These are phyloP conservation scores for Quercus bicolor DNA, from an alignment of 306 rosid genomes.

Conservation along the genomic window DNA sequence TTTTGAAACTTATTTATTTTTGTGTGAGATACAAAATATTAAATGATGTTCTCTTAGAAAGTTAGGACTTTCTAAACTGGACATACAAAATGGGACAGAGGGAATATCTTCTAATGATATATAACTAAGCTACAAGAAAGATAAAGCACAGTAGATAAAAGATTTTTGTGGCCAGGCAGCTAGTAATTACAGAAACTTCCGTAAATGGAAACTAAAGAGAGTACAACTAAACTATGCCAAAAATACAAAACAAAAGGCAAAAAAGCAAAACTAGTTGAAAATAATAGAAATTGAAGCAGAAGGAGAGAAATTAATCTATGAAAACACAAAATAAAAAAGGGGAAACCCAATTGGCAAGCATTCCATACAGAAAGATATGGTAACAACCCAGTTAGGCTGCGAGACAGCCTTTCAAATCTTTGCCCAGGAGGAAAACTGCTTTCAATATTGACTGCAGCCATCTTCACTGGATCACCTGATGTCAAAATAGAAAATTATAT, in stretches of 20 bases:
- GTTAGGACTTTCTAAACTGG: too few relatives aligned
- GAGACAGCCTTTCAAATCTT: constrained; percentile 47
- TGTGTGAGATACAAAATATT: too few relatives aligned
- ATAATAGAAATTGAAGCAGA: background rate
- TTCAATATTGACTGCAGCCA: constrained; percentile 67
- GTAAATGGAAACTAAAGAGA: background rate
- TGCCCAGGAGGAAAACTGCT: constrained; percentile 53
- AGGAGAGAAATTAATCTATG: background rate
- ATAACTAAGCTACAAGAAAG: background rate
- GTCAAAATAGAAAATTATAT: constrained; percentile 16
- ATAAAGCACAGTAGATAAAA: background rate
- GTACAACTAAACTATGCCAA: background rate
- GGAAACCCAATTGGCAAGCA: constrained; percentile 12
- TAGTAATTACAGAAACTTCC: background rate
- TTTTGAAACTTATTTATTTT: too few relatives aligned
- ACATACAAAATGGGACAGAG: too few relatives aligned
- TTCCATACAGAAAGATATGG: constrained; percentile 79
- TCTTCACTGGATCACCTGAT: constrained; percentile 83
- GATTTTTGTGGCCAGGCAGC: background rate
- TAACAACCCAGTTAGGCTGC: constrained; percentile 60
- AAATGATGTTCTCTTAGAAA: too few relatives aligned
- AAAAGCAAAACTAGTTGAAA: background rate
- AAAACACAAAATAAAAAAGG: too few relatives aligned
- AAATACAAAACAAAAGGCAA: background rate
- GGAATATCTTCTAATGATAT: background rate